Conservation (phyloP, 192 early-diverging fungal genomes). For the Coemansia erecta region DNA sequence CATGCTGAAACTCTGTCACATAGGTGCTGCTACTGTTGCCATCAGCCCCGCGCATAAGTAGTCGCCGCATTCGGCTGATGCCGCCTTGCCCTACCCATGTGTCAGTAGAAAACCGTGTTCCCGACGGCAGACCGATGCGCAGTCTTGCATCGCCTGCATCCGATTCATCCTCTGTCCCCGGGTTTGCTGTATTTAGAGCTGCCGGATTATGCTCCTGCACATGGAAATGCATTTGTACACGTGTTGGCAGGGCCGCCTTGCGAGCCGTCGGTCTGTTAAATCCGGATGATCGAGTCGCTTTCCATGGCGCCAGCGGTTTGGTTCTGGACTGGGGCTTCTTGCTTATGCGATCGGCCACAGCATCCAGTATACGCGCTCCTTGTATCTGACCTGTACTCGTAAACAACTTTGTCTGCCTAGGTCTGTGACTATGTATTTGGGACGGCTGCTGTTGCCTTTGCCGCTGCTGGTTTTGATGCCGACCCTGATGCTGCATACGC, state of each 20-base stretch:
- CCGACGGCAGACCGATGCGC: conserved; percentile 19
- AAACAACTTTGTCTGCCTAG: conserved; percentile 30
- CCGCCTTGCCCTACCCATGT: conserved; percentile 47
- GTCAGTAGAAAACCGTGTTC: conserved; percentile 29
- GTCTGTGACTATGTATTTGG: not conserved
- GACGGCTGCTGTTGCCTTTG: not conserved
- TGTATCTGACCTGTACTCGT: not conserved
- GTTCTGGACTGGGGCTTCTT: not conserved
- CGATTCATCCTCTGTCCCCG: no score
- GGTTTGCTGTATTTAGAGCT: no score
- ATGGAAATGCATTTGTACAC: not conserved
- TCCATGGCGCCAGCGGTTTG: not conserved
- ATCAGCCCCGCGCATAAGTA: not conserved
- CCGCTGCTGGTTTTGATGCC: not conserved
- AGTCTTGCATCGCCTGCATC: not conserved
- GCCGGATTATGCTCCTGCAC: not conserved
- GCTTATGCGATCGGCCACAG: conserved; percentile 16
- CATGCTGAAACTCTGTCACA: conserved; percentile 12
- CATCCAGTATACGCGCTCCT: conserved; percentile 2
- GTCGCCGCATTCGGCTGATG: conserved; percentile 18
- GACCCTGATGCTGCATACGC: not conserved
- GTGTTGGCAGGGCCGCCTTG: conserved; percentile 1
- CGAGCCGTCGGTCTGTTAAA: not conserved
- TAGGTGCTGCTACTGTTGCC: not conserved
- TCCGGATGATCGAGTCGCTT: not conserved